Evolutionary conservation across 148 eudicot species (phyloP), one percentile per base, ranked within the genome.

Genomic region (Cornus controversa): DNA sequence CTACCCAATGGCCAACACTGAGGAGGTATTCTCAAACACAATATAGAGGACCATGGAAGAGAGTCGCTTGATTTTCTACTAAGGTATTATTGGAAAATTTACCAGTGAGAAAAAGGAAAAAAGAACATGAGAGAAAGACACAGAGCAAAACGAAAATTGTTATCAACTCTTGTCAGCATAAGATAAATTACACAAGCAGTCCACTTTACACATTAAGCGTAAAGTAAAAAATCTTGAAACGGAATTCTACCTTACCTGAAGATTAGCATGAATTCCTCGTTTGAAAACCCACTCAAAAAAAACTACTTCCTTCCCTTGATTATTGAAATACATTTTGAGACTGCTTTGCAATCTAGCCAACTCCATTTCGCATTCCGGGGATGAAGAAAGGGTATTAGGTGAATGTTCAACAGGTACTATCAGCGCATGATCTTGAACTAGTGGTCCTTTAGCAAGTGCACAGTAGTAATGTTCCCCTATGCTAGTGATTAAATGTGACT

Each of bases 381-480:
- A 76, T 65, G 85, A 77, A 72, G 84, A 82, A 63, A 96, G 82
- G 57, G 99, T 91, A 77, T 86, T 88, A 10, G 94, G 87, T 65
- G 73, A 72, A 83, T 96, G 98, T 69, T 93, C 98, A 67, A 95
- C 79, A 36, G 99, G 99, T 68, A 95, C 82, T 76, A 95, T 76
- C 60, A 95, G 87, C 78, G 90, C 86, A 79, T 95, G 99, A 82
- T 95, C 96, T 82, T 82, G 89, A 74, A 93, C 93, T 75, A 95
- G 79, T 54, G 97, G 93, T 58, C 99, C 99, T 90, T 95, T 95
- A 24, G 99, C 89, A 78, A 93, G 83, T 31, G 97, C 97, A 80
- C 90, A 93, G 66, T 95, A 95, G 80, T 89, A 86, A 74, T 83
- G 75, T 73, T 93, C 99, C 71, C 97, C 96, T 77, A 95, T 80